These are phyloP conservation scores for Fragaria ananassa DNA, from an alignment of 306 rosid species.

Conservation along the genomic window DNA sequence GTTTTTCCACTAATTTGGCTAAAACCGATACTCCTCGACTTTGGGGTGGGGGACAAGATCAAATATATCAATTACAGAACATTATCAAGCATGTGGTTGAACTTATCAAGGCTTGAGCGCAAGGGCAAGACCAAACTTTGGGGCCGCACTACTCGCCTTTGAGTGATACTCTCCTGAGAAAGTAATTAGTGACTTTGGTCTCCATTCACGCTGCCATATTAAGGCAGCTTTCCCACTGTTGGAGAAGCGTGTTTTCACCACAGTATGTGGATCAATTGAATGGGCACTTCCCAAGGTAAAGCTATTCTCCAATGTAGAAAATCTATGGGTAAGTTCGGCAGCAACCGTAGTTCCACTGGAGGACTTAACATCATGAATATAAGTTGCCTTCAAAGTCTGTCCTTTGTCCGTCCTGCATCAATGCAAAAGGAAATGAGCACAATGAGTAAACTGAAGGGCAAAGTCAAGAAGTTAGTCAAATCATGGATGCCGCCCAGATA, in stretches of 20 bases:
- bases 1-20: conserved; percentile 36
- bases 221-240: conserved; percentile 70
- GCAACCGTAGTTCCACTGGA: conserved; percentile 59
- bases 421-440: neutral
- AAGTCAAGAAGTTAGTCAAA: conserved; percentile 5
- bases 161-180: conserved; percentile 79
- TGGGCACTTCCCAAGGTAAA: conserved; percentile 82
- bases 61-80: conserved; percentile 17
- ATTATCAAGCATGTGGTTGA: conserved; percentile 11
- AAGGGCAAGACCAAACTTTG: conserved; percentile 82
- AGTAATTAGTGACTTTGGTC: conserved; percentile 81
- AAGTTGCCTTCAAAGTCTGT: conserved; percentile 69
- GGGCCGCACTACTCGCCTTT: conserved; percentile 48
- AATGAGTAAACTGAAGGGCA: neutral
- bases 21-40: conserved; percentile 29
- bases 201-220: conserved; percentile 82
- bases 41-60: conserved; percentile 23
- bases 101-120: conserved; percentile 70
- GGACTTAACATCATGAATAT: conserved; percentile 70
- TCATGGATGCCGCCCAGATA: neutral
- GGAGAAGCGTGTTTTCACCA: conserved; percentile 68
- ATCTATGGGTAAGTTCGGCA: conserved; percentile 70
- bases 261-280: conserved; percentile 47
- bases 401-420: conserved; percentile 81
- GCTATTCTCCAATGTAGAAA: conserved; percentile 57